Evolutionary conservation across 2,329 filamentous ascomycete genomes (phyloP).

Genomic region (Ophiosphaerella herpotricha): DNA sequence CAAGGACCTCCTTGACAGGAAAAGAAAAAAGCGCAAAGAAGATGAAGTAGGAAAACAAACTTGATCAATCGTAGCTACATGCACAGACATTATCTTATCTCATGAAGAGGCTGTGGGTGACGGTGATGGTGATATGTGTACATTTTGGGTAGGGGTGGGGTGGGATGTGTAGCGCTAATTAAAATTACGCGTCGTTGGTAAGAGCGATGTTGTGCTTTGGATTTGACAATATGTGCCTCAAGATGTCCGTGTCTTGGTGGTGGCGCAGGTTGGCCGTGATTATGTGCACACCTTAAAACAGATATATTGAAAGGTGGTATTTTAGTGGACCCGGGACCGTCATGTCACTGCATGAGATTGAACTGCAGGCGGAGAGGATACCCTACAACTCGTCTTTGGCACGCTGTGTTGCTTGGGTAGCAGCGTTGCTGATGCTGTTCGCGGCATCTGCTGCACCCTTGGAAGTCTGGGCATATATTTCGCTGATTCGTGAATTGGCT

Average conservation of each 20-base stretch:
- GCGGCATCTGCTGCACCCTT: constrained; percentile 53
- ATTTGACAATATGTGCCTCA: neutral
- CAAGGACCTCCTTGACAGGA: no score
- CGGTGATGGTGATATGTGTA: constrained; percentile 1
- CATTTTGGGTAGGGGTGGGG: neutral
- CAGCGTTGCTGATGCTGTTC: constrained; percentile 48
- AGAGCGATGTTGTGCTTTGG: neutral
- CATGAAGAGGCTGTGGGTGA: neutral
- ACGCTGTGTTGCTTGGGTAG: constrained; percentile 47
- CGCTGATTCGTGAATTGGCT: constrained; percentile 50
- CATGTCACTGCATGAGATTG: no score
- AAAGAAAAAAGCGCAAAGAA: no score
- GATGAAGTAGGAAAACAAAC: neutral
- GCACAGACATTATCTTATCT: constrained; percentile 9
- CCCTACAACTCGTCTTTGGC: constrained; percentile 59
- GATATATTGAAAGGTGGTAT: no score
- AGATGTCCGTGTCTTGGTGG: no score
- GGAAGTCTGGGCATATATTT: constrained; percentile 44
- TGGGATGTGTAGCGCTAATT: neutral
- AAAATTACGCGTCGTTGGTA: neutral
- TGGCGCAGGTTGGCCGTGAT: no score
- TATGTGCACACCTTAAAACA: no score
- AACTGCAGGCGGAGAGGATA: neutral
- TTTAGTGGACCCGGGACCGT: no score
- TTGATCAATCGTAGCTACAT: constrained; percentile 8